Base-by-base conservation (phyloP, 805 yeast genomes). In the Wickerhamomyces xylosicus region DNA sequence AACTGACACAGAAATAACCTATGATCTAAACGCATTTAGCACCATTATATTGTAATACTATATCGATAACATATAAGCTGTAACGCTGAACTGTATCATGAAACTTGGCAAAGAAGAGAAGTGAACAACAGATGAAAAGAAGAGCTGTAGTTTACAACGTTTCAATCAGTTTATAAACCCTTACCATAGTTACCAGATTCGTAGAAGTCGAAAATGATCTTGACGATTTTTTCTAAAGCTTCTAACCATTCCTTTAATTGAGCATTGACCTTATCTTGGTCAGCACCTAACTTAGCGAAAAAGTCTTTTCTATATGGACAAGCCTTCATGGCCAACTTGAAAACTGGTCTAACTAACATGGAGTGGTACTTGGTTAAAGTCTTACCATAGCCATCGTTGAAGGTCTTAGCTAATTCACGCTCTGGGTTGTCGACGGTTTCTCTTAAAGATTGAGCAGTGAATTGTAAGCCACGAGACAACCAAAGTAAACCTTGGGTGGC, bases 271-370 rank as follows among this genome's bases (percentile, higher is more conserved):
- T 71, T 73, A 27, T 64, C 79, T 57, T 77, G 81, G 58, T 81
- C 86, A 18, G 70, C 69, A 41, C 95, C 95, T 50, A 86, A 72
- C 66, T 85, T 86, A 43, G 61, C 79, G 54, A 85, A 86, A 57
- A 86, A 84, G 55, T 78, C 95, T 58, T 74, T 77, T 66, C 95
- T 76, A 63, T 85, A 87, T 11, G 96, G 96, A 61, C 95, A 85
- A 2, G 95, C 94, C 61, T 83, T 84, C 95, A 86, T 87, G 36
- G 96, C 96, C 58, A 87, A 70, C 64, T 85, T 85, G 74, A 86
- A 86, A 38, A 87, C 77, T 20, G 95, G 95, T 55, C 80, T 82
- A 45, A 86, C 70, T 53, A 86, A 66, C 72, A 86, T 74, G 39
- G 80, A 78, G 64, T 86, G 96, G 63, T 77, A 79, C 61, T 86